Evolutionary conservation across 2,329 filamentous ascomycete species (phyloP).

Genomic region (Penicillium sp.): DNA sequence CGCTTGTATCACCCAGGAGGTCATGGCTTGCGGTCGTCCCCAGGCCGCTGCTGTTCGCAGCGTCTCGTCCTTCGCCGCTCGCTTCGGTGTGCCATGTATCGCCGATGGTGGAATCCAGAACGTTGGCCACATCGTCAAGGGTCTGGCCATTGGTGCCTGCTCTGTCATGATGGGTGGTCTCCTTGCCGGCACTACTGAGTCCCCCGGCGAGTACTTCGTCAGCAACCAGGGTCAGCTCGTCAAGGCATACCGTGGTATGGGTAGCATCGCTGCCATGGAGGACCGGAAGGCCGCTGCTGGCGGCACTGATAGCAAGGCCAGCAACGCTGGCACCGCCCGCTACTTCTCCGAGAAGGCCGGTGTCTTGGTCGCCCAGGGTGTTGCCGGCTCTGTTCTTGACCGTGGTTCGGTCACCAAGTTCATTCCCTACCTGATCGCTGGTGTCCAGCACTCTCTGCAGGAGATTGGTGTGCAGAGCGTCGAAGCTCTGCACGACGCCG

Average conservation of each 20-base stretch:
- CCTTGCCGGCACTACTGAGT: constrained; percentile 94
- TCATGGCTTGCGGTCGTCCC: constrained; percentile 97
- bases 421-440: constrained; percentile 89
- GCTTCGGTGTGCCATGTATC: constrained; percentile 95
- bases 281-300: constrained; percentile 89
- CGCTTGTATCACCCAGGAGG: constrained; percentile 98
- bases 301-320: constrained; percentile 63
- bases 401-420: constrained; percentile 84
- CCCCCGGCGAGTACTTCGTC: constrained; percentile 93
- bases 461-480: constrained; percentile 87
- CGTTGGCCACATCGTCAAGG: constrained; percentile 98
- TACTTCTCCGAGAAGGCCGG: constrained; percentile 98
- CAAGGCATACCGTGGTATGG: constrained; percentile 99
- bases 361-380: constrained; percentile 93
- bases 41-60: constrained; percentile 91
- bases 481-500: constrained; percentile 69
- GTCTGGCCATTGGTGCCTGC: constrained; percentile 86
- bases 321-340: constrained; percentile 90
- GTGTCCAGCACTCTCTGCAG: constrained; percentile 95
- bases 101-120: constrained; percentile 98
- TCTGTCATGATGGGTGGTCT: constrained; percentile 99
- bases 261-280: constrained; percentile 98
- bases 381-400: constrained; percentile 66
- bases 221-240: constrained; percentile 95
- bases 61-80: constrained; percentile 82